These are phyloP conservation scores for Boletellus emodensis DNA, from an alignment of 768 basidiomycete genomes.

Conservation along the genomic window DNA sequence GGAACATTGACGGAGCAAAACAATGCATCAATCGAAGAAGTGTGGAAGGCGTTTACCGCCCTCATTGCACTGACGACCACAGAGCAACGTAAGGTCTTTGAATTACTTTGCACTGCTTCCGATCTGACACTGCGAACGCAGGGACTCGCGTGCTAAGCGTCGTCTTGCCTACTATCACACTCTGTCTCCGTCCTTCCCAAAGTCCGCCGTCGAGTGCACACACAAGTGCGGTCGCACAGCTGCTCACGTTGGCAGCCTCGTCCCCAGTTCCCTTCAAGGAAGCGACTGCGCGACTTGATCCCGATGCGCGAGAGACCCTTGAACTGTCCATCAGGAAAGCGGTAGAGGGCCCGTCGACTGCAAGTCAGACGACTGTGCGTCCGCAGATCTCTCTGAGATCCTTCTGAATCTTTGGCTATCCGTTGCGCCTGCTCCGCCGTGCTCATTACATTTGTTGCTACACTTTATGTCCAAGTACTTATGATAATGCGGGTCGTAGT, in stretches of 20 bases:
- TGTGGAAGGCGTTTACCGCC: constrained; percentile 73
- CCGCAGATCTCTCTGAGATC: constrained; percentile 78
- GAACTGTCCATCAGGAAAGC: constrained; percentile 79
- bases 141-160: constrained; percentile 67
- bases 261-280: constrained; percentile 82
- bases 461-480: background rate
- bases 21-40: constrained; percentile 64
- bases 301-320: constrained; percentile 52
- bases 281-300: constrained; percentile 65
- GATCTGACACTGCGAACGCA: constrained; percentile 28
- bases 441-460: background rate
- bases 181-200: constrained; percentile 58
- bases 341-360: constrained; percentile 45
- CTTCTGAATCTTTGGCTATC: constrained; percentile 39
- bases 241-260: constrained; percentile 67
- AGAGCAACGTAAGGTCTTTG: constrained; percentile 52
- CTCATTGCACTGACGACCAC: constrained; percentile 57
- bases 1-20: constrained; percentile 53
- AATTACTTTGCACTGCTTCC: background rate
- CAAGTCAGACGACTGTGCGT: constrained; percentile 42
- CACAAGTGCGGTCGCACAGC: constrained; percentile 56
- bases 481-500: no score
- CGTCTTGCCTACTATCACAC: constrained; percentile 68
- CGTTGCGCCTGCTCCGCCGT: background rate
- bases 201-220: constrained; percentile 45